Base-by-base conservation (phyloP, 495 filamentous ascomycete species). In the Gamarada debralockiae region DNA sequence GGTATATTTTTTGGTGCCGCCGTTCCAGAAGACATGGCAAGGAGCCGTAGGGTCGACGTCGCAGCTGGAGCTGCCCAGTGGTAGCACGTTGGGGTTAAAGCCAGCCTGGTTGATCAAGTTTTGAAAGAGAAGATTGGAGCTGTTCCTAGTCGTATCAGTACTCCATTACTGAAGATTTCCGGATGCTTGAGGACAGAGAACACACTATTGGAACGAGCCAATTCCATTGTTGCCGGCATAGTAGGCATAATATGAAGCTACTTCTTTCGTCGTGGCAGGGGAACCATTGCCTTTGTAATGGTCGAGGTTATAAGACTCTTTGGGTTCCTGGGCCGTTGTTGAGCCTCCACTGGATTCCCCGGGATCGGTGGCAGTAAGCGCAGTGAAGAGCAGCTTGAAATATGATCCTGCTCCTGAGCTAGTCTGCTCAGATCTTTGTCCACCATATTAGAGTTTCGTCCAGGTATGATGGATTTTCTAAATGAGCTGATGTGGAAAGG, bases 171-270 rank as follows among this genome's bases (percentile, higher is more conserved):
- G n/a, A n/a, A n/a, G n/a, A 14, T n/a, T 10, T 14, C n/a, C 10
- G 29, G 1, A 17, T 36, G 9, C n/a, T 18, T 10, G 29, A 34
- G 14, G 14, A 34, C 29, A 34, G 14, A 34, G 29, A 6, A 12
- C 53, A 37, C 58, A 62, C 59, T 62, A 62, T 55, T 62, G 59
- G 25, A 56, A 62, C 8, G 42, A 47, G 7, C 59, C 59, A 33
- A 62, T 62, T 3, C 59, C 59, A 48, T 62, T 62, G 29, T 62
- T 56, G 6, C 55, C 59, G 4, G 59, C 59, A 45, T 56, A 62
- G 39, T 57, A 62, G 2, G 55, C 48, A 25, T 62, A 62, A 23
- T 62, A 62, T 0, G 59, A 55, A 7, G 13, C 50, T 2, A 62
- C 48, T 34, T 62, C 59, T 25, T 53, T 59, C 1, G 20, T 58